Conservation (phyloP, 2,329 filamentous ascomycete genomes). For the Neonectria faginata region DNA sequence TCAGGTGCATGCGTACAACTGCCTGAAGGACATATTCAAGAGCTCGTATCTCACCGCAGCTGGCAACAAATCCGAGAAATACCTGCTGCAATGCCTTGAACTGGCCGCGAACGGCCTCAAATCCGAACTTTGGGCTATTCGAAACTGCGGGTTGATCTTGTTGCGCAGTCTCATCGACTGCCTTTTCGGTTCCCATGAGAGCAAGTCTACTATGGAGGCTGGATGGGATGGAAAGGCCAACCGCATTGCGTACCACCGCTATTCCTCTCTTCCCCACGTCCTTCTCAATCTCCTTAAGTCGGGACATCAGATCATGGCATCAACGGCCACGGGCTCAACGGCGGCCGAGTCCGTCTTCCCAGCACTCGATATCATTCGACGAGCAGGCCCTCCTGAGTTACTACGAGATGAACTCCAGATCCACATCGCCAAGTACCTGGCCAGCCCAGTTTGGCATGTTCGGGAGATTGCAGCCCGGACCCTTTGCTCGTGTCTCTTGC, state of each 20-base stretch:
- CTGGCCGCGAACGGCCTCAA: constrained; percentile 85
- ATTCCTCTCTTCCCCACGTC: constrained; percentile 72
- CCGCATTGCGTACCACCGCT: constrained; percentile 77
- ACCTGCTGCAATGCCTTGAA: constrained; percentile 78
- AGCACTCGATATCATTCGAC: constrained; percentile 82
- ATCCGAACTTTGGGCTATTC: constrained; percentile 90
- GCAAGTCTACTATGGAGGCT: constrained; percentile 69
- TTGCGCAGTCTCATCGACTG: constrained; percentile 86
- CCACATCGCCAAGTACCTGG: constrained; percentile 72
- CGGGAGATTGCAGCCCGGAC: constrained; percentile 84
- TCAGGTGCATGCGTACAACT: constrained; percentile 96
- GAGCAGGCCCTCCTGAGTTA: constrained; percentile 73
- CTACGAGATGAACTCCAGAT: constrained; percentile 66
- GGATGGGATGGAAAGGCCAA: constrained; percentile 74
- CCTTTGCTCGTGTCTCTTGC: constrained; percentile 71
- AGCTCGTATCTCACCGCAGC: constrained; percentile 81
- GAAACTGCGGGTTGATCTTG: constrained; percentile 92
- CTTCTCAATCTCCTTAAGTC: constrained; percentile 71
- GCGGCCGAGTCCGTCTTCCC: constrained; percentile 82
- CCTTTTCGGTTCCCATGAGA: constrained; percentile 81
- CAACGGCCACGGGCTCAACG: constrained; percentile 48
- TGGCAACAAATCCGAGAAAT: constrained; percentile 76
- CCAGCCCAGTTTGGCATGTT: constrained; percentile 81
- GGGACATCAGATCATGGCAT: constrained; percentile 59
- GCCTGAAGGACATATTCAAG: constrained; percentile 90